Percentiles rank a stretch among this genome's conserved stretches.
These are phyloP conservation scores for Wallacemonas sp. DNA, from an alignment of 208 protist genomes.

Conservation along the genomic window DNA sequence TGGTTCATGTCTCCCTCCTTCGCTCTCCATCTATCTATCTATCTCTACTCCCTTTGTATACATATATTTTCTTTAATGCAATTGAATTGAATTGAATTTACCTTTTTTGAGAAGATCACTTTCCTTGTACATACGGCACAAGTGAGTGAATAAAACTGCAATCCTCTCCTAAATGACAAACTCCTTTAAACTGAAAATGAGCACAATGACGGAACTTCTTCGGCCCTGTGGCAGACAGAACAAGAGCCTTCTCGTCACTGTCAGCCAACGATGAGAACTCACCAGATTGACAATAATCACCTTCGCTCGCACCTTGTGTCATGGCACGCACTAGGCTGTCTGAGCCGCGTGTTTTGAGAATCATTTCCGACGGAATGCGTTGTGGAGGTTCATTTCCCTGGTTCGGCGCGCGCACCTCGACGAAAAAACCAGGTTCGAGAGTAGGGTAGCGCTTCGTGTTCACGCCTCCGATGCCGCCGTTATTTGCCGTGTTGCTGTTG, in stretches of 20 bases:
- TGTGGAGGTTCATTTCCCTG: conserved; percentile 42
- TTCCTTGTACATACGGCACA: conserved; percentile 49
- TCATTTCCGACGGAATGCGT: conserved; percentile 52
- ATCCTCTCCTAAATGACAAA: conserved; percentile 56
- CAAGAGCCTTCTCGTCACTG: too few species aligned
- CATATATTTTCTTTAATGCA: too few species aligned
- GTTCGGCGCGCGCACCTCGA: conserved; percentile 65
- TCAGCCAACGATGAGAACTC: too few species aligned
- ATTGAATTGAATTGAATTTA: too few species aligned
- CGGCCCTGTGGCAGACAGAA: conserved; percentile 2
- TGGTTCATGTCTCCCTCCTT: too few species aligned
- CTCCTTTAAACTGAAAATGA: conserved; percentile 81
- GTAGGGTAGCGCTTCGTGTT: conserved; percentile 53
- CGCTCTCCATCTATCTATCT: too few species aligned
- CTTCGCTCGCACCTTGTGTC: too few species aligned
- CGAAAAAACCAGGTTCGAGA: conserved; percentile 39
- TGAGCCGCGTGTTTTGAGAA: conserved; percentile 54
- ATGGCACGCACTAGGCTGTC: background rate
- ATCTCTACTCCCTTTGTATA: too few species aligned
- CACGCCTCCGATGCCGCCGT: conserved; percentile 42
- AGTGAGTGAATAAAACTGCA: conserved; percentile 80
- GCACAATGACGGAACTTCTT: conserved; percentile 67
- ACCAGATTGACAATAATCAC: too few species aligned
- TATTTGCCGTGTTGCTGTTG: conserved; percentile 19
- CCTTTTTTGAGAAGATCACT: background rate